Evolutionary conservation across 2,329 filamentous ascomycete species (phyloP).

Genomic region (Penicillium sp.): DNA sequence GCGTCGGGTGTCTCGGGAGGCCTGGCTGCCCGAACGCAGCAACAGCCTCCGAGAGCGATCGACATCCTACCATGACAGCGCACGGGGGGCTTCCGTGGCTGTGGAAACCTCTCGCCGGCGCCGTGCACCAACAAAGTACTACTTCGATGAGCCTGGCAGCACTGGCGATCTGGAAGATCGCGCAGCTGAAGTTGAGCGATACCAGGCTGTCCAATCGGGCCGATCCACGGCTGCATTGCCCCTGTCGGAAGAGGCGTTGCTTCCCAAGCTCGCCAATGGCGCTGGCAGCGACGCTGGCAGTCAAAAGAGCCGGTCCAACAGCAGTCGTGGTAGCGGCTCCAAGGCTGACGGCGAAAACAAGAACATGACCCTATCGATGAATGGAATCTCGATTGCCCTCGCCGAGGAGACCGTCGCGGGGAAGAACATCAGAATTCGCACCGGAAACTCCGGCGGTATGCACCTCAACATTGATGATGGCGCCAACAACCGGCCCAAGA

Average conservation of each 20-base stretch:
- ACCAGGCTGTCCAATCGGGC: conserved; percentile 37
- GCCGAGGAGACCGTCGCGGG: conserved; percentile 36
- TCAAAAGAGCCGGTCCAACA: conserved; percentile 42
- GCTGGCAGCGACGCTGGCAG: conserved; percentile 41
- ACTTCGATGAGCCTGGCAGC: conserved; percentile 25
- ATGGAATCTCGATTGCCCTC: conserved; percentile 42
- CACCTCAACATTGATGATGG: conserved; percentile 42
- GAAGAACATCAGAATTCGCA: conserved; percentile 41
- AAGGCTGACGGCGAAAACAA: conserved; percentile 36
- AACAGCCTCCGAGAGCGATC: conserved; percentile 34
- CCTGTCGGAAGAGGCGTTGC: conserved; percentile 36
- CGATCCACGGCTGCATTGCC: conserved; percentile 26
- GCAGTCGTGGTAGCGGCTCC: conserved; percentile 41
- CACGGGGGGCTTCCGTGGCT: conserved; percentile 32
- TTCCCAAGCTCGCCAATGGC: conserved; percentile 32
- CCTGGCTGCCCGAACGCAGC: conserved; percentile 34
- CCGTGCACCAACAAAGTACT: conserved; percentile 26
- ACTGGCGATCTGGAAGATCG: conserved; percentile 37
- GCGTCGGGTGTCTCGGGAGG: conserved; percentile 33
- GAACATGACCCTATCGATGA: conserved; percentile 41
- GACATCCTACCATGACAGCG: conserved; percentile 33
- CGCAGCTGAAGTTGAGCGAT: conserved; percentile 39
- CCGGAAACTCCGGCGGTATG: conserved; percentile 37
- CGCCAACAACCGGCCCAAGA: conserved; percentile 31
- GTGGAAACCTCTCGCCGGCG: conserved; percentile 38